Percentiles rank a stretch among this genome's conserved stretches.
Conservation (phyloP, 108 stramenopile genomes). For the Cyclotella kingstonii region DNA sequence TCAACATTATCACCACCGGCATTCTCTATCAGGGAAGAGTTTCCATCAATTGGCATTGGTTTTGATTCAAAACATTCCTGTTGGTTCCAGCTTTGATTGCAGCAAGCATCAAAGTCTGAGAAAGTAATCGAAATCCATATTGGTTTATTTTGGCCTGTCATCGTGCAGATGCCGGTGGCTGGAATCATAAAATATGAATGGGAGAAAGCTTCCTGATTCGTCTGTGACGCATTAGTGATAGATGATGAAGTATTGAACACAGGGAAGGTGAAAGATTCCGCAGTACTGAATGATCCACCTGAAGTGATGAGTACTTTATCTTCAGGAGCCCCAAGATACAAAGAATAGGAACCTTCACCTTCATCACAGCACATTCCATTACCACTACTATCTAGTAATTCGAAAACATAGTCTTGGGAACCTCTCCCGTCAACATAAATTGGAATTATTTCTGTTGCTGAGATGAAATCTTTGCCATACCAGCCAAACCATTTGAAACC, state of each 20-base stretch:
- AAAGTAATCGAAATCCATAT: constrained; percentile 2
- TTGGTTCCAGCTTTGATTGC: constrained; percentile 15
- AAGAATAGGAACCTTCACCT: constrained; percentile 15
- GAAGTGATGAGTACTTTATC: constrained; percentile 3
- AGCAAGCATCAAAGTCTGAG: constrained; percentile 11
- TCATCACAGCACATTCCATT: constrained; percentile 19
- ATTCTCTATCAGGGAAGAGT: neutral
- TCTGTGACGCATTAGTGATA: neutral
- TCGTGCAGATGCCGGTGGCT: constrained; percentile 8
- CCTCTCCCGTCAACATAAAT: constrained; percentile 15
- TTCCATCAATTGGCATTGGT: neutral
- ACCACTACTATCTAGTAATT: constrained; percentile 6
- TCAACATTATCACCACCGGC: neutral
- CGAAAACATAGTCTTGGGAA: constrained; percentile 14
- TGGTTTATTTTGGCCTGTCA: constrained; percentile 3
- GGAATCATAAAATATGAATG: constrained; percentile 4
- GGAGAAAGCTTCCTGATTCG: neutral
- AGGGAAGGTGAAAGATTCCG: constrained; percentile 6
- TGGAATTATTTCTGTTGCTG: constrained; percentile 19
- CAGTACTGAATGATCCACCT: constrained; percentile 5
- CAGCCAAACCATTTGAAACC: constrained; percentile 26
- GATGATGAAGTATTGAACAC: neutral
- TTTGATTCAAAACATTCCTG: constrained; percentile 6
- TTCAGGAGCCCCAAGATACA: constrained; percentile 13
- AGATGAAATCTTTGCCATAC: constrained; percentile 1